Evolutionary conservation across 2,329 filamentous ascomycete species (phyloP), one percentile per base, ranked within the genome.

Genomic region (Cytospora chrysosperma): DNA sequence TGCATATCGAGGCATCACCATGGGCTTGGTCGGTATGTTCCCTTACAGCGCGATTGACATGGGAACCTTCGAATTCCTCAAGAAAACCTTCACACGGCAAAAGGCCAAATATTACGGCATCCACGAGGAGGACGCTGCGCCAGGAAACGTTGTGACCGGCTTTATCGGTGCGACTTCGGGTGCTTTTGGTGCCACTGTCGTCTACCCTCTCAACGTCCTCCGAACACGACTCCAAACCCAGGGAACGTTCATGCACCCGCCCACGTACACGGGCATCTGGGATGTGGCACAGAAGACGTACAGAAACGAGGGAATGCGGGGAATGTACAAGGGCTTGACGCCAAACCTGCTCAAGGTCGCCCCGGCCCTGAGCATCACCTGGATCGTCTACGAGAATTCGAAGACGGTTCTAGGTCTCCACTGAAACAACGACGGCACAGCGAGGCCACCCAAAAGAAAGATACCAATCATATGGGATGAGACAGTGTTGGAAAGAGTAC

Each of bases 41-140:
- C 95, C 95, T 0, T 99, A 98, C 75, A 94, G 93, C 50, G 95
- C 95, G 56, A 96, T 99, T 72, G 95, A 99, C 73, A 89, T 99
- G 72, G 92, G 92, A 68, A 97, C 92, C 0, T 99, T 98, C 72
- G 95, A 99, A 77, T 87, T 95, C 65, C 84, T 97, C 66, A 99
- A 99, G 77, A 86, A 85, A 55, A 82, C 82, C 9, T 87, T 96
- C 67, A 85, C 89, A 37, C 78, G 78, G 4, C 88, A 88, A 68
- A 90, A 92, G 72, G 90, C 92, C 15, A 87, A 85, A 63, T 78
- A 82, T 37, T 77, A 85, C 12, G 86, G 88, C 51, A 88, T 91
- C 68, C 88, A 92, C 71, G 91, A 97, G 74, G 92, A 96, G 68
- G 92, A 97, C 69, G 88, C 92, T 49, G 82, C 86, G 40, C 90